Evolutionary conservation across 1,139 yeast genomes (phyloP), one percentile per base, ranked within the genome.

Genomic region (Torulaspora globosa): DNA sequence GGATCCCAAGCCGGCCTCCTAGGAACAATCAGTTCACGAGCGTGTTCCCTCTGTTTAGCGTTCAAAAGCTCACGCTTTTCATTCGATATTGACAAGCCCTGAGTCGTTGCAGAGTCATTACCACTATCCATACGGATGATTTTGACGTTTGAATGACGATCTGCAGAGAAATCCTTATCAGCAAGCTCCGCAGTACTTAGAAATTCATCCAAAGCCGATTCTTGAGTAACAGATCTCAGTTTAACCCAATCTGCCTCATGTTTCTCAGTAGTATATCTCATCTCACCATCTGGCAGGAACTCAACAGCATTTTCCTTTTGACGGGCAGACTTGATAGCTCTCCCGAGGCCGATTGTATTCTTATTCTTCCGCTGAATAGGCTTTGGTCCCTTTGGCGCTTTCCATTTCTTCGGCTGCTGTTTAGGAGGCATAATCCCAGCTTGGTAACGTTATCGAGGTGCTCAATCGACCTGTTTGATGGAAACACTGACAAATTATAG

Each of bases 101-200:
- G 73, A 24, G 74, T 68, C 10, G 70, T 67, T 10, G 66, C 66
- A 24, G 57, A 58, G 36, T 64, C 68, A n/a, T 51, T 70, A 39
- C 80, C 80, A 60, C 77, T 78, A 41, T 86, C 88, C 50, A 84
- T 80, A 62, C 82, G 79, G 55, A 92, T 84, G 58, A 94, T 88
- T 63, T 84, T 84, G 50, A 92, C 92, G 59, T 84, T 88, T 44
- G 84, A 81, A 47, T 81, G 78, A 60, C 84, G 81, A 56, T 90
- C 97, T 3, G 98, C 96, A 5, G 96, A 82, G 68, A 94, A 92
- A 71, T 92, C 98, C 15, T 94, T 89, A 63, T 89, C 96, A 1
- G 97, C 97, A 53, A 94, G 75, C 65, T 87, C 95, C 0, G 98
- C 98, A 9, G 97, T 90, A 62, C 81, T 84, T 61, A 94, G 76